Percentiles rank a stretch among this genome's conserved stretches.
Evolutionary conservation across 1,139 yeast genomes (phyloP).

Genomic region (Wickerhamomyces sp.): DNA sequence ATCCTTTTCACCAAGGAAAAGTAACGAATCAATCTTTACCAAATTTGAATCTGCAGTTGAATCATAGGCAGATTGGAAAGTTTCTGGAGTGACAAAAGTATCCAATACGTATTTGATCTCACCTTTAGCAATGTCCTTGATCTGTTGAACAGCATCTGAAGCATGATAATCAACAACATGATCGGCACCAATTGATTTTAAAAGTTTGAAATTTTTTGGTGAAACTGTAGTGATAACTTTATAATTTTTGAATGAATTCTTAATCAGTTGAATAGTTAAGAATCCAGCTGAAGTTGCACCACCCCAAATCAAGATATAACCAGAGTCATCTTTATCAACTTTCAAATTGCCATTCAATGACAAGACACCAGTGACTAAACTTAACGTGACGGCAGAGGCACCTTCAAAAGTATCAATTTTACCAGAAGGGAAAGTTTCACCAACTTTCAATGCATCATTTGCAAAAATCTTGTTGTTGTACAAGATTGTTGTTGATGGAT

Average conservation of each 20-base stretch:
- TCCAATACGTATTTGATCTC: conserved; percentile 50
- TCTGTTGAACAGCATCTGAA: conserved; percentile 43
- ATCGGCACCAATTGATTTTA: conserved; percentile 55
- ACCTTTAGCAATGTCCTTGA: conserved; percentile 37
- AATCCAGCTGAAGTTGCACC: conserved; percentile 46
- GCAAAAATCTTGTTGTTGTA: conserved; percentile 15
- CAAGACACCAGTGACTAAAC: conserved; percentile 38
- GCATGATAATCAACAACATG: conserved; percentile 56
- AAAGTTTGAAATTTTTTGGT: conserved; percentile 35
- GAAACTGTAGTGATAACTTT: conserved; percentile 52
- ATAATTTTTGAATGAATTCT: conserved; percentile 40
- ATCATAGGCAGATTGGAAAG: conserved; percentile 40
- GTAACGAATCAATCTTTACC: conserved; percentile 32
- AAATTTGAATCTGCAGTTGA: conserved; percentile 35
- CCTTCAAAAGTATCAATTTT: conserved; percentile 47
- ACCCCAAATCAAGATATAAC: conserved; percentile 51
- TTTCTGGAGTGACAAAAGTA: conserved; percentile 38
- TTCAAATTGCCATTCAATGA: conserved; percentile 22
- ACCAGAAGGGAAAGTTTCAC: conserved; percentile 30
- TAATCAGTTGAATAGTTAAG: conserved; percentile 40
- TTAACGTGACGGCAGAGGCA: conserved; percentile 55
- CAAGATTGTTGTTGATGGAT: conserved; percentile 33
- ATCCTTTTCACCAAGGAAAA: conserved; percentile 26
- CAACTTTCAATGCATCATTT: conserved; percentile 17
- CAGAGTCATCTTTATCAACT: conserved; percentile 24